Base-by-base conservation (phyloP, 139 green algal genomes). In the Haematococcus sp. region DNA sequence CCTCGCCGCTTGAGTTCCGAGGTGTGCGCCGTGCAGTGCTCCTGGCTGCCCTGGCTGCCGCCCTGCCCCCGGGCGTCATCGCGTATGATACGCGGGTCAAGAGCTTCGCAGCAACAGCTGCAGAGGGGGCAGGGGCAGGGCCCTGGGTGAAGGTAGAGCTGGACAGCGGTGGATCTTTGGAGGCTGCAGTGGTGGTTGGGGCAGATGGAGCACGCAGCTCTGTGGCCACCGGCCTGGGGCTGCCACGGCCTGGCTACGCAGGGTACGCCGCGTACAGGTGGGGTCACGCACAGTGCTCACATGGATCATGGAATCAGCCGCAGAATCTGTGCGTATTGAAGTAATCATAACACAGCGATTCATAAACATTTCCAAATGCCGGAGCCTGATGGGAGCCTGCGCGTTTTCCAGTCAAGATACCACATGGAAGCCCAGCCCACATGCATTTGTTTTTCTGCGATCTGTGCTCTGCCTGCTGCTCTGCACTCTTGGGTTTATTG, bases 201-300 rank as follows among this genome's bases (percentile, higher is more conserved):
- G 79, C 81, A 2, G 87, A 93, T 54, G 88, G 88, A 2, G 72
- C 56, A 15, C 63, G 77, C 30, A 89, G 82, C 76, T 27, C 52
- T 9, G 70, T 88, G n/a, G 83, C 76, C 23, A 1, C 27, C 1
- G 59, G 56, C 9, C 75, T 86, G 56, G 77, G 76, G 16, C 30
- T 88, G 0, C 23, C 52, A 5, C 20, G 64, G 2, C 58, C 83
- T 20, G 82, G 74, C 59, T 91, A 83, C 49, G 74, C 76, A 22
- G 87, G 87, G 31, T 87, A 91, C 54, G 73, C 55, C 3, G 87
- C 87, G 0, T 82, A 88, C 44, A 82, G 85, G 76, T 76, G 52
- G 16, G 63, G 5, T 46, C 17, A 13, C 7, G 54, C 46, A 55
- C 46, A 61, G 17, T 27, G n/a, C 11, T 61, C n/a, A 61, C 46